A percentile compares a stretch with the other conserved stretches of the same genome.
These are phyloP conservation scores for Gastrolobium bilobum DNA, from an alignment of 306 rosid genomes.

Conservation along the genomic window DNA sequence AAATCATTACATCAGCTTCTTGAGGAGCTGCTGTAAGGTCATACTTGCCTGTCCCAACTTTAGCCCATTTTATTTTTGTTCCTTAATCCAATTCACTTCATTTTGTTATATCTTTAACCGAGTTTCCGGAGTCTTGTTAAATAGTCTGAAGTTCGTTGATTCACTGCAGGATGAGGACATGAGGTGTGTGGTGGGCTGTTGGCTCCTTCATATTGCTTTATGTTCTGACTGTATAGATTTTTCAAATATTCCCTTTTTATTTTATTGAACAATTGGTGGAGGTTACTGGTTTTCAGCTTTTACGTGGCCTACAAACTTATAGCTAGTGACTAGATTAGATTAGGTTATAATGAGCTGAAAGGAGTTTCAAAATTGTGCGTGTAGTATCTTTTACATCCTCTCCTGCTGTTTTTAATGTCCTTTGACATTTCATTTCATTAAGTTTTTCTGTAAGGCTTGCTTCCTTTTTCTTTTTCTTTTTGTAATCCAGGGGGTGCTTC, in stretches of 20 bases:
- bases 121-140: constrained; percentile 16
- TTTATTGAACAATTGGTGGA: not conserved
- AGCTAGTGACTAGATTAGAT: constrained; percentile 30
- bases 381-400: not conserved
- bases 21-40: not conserved
- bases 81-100: not conserved
- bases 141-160: constrained; percentile 4
- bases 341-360: constrained; percentile 7
- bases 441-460: not conserved
- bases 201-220: constrained; percentile 4
- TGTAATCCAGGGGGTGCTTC: constrained; percentile 83
- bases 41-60: not conserved
- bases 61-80: constrained; percentile 22
- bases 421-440: constrained; percentile 8
- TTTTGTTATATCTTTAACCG: constrained; percentile 8
- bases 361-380: constrained; percentile 28
- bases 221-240: not conserved
- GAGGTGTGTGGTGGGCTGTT: not conserved
- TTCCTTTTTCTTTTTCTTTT: constrained; percentile 5
- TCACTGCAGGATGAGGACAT: constrained; percentile 24
- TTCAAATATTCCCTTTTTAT: constrained; percentile 9
- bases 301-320: constrained; percentile 3
- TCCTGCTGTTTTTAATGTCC: not conserved
- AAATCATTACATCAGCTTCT: constrained; percentile 8
- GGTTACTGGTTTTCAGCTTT: constrained; percentile 24